Percentiles rank a stretch among this genome's conserved stretches.
Conservation (phyloP, 2,329 filamentous ascomycete genomes). For the Curvularia sp. region DNA sequence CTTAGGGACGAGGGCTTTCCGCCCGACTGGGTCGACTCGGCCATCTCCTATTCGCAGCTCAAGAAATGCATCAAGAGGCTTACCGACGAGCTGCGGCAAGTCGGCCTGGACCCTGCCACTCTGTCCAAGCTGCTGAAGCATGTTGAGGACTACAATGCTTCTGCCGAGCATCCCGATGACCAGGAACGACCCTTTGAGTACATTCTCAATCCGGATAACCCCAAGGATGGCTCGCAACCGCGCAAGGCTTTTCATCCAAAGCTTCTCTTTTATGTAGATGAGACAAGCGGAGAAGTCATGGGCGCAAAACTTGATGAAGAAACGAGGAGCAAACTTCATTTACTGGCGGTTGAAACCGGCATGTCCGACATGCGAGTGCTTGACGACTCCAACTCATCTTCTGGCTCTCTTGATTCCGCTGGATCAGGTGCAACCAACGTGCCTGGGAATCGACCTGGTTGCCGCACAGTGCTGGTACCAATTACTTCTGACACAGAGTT, state of each 20-base stretch:
- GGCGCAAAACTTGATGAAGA: slow-evolving; percentile 71
- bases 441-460: slow-evolving; percentile 25
- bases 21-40: slow-evolving; percentile 71
- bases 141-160: slow-evolving; percentile 47
- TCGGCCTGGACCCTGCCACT: slow-evolving; percentile 76
- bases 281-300: slow-evolving; percentile 70
- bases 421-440: background rate
- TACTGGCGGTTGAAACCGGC: slow-evolving; percentile 61
- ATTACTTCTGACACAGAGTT: slow-evolving; percentile 80
- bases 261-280: slow-evolving; percentile 72
- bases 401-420: slow-evolving; percentile 9
- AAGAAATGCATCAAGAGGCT: slow-evolving; percentile 91
- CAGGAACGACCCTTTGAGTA: slow-evolving; percentile 48
- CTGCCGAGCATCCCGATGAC: slow-evolving; percentile 27
- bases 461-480: slow-evolving; percentile 71
- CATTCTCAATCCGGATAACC: slow-evolving; percentile 36
- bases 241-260: slow-evolving; percentile 65
- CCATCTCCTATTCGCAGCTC: slow-evolving; percentile 82
- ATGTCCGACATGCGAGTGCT: slow-evolving; percentile 49
- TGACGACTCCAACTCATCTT: slow-evolving; percentile 35
- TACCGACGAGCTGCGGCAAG: slow-evolving; percentile 69
- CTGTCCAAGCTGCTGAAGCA: slow-evolving; percentile 68
- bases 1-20: slow-evolving; percentile 78
- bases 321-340: slow-evolving; percentile 69
- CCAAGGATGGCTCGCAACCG: slow-evolving; percentile 13